phyloP scores from a whole-genome alignment of 371 early-diverging fungal species.

The Parasitella parasitica region DNA sequence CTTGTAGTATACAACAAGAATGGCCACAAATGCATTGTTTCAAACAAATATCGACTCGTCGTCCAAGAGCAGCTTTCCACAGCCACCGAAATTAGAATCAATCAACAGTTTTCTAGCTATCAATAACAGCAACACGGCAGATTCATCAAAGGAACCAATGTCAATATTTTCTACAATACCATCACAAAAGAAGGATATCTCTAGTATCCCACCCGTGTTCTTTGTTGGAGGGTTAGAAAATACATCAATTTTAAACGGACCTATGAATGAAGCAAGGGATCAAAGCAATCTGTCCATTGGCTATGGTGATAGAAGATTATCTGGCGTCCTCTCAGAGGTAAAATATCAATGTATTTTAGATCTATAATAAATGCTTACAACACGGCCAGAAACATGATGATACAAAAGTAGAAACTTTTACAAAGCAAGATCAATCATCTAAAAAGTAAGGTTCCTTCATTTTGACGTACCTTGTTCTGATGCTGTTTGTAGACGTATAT shows the following conservation, averaged over 20 bases:
- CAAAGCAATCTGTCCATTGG: neutral
- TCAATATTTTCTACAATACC: neutral
- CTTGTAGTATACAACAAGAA: neutral
- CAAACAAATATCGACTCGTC: neutral
- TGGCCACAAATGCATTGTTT: neutral
- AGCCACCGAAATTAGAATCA: neutral
- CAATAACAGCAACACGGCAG: neutral
- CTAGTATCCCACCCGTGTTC: slow-evolving; percentile 9
- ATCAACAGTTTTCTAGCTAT: neutral
- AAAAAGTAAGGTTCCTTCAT: neutral
- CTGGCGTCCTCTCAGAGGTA: slow-evolving; percentile 20
- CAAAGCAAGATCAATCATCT: neutral
- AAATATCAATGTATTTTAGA: neutral
- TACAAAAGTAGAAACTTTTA: neutral
- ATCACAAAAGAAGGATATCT: neutral
- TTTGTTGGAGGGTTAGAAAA: slow-evolving; percentile 7
- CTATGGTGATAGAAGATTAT: slow-evolving; percentile 24
- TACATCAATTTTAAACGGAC: neutral
- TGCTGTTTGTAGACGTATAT: neutral
- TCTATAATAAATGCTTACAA: neutral
- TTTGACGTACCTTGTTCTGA: neutral
- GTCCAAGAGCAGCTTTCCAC: neutral
- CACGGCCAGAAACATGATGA: neutral
- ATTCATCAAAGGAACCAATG: neutral
- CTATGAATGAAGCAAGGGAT: neutral